Evolutionary conservation across 169 alveolate genomes (phyloP).

Genomic region (Ichthyophthirius multifiliis): DNA sequence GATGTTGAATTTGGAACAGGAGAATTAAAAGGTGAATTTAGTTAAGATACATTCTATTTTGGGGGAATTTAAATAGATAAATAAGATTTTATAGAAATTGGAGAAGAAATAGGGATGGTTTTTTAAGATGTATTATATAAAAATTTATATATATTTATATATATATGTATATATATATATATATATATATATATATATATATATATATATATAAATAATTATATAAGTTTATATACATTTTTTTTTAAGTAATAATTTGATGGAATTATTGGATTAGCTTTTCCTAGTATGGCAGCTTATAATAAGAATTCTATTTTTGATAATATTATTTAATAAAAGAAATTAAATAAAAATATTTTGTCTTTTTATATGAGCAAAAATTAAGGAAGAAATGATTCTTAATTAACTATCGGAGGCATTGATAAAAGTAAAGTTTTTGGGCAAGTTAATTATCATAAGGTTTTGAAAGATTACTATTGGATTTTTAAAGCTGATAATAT

Average conservation of each 20-base stretch:
- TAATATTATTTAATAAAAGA: slow-evolving; percentile 29
- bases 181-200: no score
- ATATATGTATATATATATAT: no score
- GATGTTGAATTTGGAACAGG: slow-evolving; percentile 53
- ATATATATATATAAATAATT: no score
- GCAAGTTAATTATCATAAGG: slow-evolving; percentile 34
- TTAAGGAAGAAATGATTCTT: slow-evolving; percentile 28
- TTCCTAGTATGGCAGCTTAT: slow-evolving; percentile 45
- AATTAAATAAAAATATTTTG: slow-evolving; percentile 28
- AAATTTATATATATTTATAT: no score
- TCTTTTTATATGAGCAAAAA: slow-evolving; percentile 35
- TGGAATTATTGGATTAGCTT: slow-evolving; percentile 50
- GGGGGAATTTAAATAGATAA: slow-evolving; percentile 34
- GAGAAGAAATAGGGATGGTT: slow-evolving; percentile 38
- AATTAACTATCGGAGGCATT: slow-evolving; percentile 37
- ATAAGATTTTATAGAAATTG: slow-evolving; percentile 43
- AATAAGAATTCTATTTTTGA: slow-evolving; percentile 42
- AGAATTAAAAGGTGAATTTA: slow-evolving; percentile 32
- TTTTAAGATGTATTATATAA: slow-evolving; percentile 27
- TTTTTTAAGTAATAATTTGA: no score
- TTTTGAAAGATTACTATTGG: slow-evolving; percentile 46
- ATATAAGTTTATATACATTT: no score
- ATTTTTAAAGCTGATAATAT: slow-evolving; percentile 37
- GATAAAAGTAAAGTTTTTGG: slow-evolving; percentile 20
- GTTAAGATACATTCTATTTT: slow-evolving; percentile 36